phyloP scores from a whole-genome alignment of 495 filamentous ascomycete species.

The Trichoderma gamsii region DNA sequence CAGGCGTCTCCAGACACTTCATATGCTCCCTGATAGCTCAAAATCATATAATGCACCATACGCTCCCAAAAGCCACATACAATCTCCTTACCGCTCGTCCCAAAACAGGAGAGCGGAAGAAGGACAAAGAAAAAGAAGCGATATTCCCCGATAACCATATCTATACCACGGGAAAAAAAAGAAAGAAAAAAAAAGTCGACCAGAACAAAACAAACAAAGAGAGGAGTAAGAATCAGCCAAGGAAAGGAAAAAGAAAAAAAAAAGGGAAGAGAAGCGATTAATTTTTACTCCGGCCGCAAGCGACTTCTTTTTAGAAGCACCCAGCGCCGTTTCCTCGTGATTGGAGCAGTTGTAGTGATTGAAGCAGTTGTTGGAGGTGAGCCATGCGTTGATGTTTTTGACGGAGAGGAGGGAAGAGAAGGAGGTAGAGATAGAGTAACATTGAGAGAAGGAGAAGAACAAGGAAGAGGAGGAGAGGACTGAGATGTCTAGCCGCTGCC shows the following conservation, averaged over 20 bases:
- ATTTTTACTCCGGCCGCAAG: not conserved
- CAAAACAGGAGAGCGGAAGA: not conserved
- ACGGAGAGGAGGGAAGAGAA: not conserved
- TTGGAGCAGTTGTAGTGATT: not conserved
- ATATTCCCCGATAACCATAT: not conserved
- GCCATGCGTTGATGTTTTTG: not conserved
- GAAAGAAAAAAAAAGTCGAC: not conserved
- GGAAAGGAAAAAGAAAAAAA: not conserved
- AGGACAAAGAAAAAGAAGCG: not conserved
- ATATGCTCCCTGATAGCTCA: not conserved
- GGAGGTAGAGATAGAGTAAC: not conserved
- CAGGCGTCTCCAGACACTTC: not conserved
- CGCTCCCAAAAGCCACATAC: not conserved
- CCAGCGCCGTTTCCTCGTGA: not conserved
- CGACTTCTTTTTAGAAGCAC: not conserved
- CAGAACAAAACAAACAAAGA: not conserved
- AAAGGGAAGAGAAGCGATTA: not conserved
- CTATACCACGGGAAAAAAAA: not conserved
- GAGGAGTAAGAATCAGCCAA: no score
- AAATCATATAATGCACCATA: not conserved
- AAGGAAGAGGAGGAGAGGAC: not conserved
- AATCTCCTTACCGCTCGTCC: not conserved
- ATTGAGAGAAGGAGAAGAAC: not conserved
- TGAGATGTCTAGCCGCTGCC: slow-evolving; percentile 17
- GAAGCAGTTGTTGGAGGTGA: not conserved